A percentile compares a stretch with the other conserved stretches of the same genome.
phyloP scores from a whole-genome alignment of 306 rosid species.

The Myrica gale region DNA sequence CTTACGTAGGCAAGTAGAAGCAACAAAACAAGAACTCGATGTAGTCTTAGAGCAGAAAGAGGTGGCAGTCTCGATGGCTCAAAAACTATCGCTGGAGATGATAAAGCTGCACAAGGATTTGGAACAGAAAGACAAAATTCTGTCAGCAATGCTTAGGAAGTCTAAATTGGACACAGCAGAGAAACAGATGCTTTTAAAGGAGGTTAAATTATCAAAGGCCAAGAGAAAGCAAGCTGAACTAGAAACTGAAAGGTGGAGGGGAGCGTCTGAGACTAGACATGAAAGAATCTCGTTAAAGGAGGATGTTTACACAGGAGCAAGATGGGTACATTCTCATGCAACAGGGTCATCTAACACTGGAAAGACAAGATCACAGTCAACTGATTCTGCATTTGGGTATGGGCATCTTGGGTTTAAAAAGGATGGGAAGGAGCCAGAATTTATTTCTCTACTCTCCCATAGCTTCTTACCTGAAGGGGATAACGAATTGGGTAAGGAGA shows the following conservation, averaged over 20 bases:
- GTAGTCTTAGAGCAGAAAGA: slow-evolving; percentile 65
- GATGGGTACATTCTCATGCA: slow-evolving; percentile 40
- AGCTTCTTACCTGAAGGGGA: slow-evolving; percentile 44
- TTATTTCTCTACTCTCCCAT: slow-evolving; percentile 42
- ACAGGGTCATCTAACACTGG: slow-evolving; percentile 50
- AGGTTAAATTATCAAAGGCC: slow-evolving; percentile 72
- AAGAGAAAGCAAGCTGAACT: slow-evolving; percentile 91
- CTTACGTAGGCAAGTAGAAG: slow-evolving; percentile 59
- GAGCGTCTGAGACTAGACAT: slow-evolving; percentile 74
- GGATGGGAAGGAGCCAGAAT: slow-evolving; percentile 36
- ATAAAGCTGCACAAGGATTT: slow-evolving; percentile 72
- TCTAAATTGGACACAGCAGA: slow-evolving; percentile 75
- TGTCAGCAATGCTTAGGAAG: slow-evolving; percentile 91
- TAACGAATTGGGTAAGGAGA: slow-evolving; percentile 56
- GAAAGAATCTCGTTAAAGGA: slow-evolving; percentile 74
- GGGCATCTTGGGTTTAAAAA: slow-evolving; percentile 28
- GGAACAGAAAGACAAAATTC: slow-evolving; percentile 89
- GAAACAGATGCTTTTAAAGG: slow-evolving; percentile 83
- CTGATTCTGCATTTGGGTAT: slow-evolving; percentile 27
- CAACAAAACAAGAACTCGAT: slow-evolving; percentile 61
- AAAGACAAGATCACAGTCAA: slow-evolving; percentile 29
- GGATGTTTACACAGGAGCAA: slow-evolving; percentile 49
- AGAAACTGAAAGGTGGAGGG: slow-evolving; percentile 74
- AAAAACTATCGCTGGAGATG: slow-evolving; percentile 65
- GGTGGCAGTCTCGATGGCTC: slow-evolving; percentile 72